Conservation (phyloP, 2,329 filamentous ascomycete genomes). For the Ceratocystiopsis sp. region DNA sequence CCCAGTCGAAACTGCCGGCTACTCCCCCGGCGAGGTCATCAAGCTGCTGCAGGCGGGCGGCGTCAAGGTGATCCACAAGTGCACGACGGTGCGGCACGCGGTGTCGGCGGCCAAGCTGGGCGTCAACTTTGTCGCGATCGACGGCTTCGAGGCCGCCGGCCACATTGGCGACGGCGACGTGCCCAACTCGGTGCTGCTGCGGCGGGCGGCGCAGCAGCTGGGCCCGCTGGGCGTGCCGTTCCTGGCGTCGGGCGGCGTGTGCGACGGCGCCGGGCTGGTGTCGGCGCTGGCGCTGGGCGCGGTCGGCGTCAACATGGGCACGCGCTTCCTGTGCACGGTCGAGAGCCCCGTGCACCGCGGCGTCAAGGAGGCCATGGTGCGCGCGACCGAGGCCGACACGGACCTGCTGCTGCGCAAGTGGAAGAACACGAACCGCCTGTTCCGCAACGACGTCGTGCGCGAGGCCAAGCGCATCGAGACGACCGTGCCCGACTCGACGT, state of each 20-base stretch:
- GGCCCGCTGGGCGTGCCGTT: constrained; percentile 63
- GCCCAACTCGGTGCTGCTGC: constrained; percentile 78
- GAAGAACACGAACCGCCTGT: constrained; percentile 83
- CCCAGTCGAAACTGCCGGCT: constrained; percentile 32
- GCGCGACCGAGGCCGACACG: constrained; percentile 79
- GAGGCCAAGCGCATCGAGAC: constrained; percentile 63
- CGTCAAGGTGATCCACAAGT: constrained; percentile 82
- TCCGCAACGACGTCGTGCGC: constrained; percentile 72
- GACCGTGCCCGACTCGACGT: constrained; percentile 19
- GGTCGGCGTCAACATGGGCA: constrained; percentile 96
- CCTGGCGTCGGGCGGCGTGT: constrained; percentile 90
- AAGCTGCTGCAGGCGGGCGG: constrained; percentile 65
- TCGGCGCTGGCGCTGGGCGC: constrained; percentile 81
- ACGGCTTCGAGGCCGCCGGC: constrained; percentile 92
- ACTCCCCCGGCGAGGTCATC: constrained; percentile 75
- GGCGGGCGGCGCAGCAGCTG: constrained; percentile 53
- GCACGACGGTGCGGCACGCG: constrained; percentile 88
- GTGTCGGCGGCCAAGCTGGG: constrained; percentile 83
- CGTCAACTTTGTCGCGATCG: constrained; percentile 91
- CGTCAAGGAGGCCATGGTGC: constrained; percentile 86
- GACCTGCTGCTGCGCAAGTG: constrained; percentile 74
- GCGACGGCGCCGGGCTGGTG: constrained; percentile 81
- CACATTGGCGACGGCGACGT: constrained; percentile 80
- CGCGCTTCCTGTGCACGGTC: constrained; percentile 88
- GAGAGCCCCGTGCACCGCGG: constrained; percentile 86